Percentiles rank a stretch among this genome's conserved stretches.
Conservation (phyloP, 768 basidiomycete genomes). For the Boletus sp. region DNA sequence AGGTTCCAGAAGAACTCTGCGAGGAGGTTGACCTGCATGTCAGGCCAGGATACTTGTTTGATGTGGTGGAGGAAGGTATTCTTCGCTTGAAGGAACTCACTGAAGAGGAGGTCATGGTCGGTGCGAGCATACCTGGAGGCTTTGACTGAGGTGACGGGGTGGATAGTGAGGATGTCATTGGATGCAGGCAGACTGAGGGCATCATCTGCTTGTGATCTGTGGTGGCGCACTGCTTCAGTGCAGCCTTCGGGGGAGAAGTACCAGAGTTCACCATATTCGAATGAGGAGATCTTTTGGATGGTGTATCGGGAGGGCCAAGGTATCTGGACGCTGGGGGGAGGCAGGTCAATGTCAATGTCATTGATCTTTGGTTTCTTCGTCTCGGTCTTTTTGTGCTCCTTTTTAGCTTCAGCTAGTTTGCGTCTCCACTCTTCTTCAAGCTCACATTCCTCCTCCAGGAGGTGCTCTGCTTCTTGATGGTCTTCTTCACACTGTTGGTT, state of each 20-base stretch:
- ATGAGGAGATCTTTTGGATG: constrained; percentile 1
- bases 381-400: not conserved
- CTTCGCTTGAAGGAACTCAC: constrained; percentile 18
- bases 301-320: not conserved
- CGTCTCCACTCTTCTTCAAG: not conserved
- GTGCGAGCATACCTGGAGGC: too few species aligned
- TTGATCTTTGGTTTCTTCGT: not conserved
- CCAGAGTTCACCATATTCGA: constrained; percentile 3
- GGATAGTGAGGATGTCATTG: too few species aligned
- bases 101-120: constrained; percentile 22
- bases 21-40: too few species aligned
- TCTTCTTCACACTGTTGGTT: too few species aligned
- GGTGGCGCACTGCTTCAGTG: not conserved
- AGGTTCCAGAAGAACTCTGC: too few species aligned
- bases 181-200: constrained; percentile 4
- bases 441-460: too few species aligned
- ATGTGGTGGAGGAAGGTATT: constrained; percentile 2
- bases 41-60: not conserved
- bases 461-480: too few species aligned
- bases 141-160: constrained; percentile 3
- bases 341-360: not conserved
- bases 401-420: too few species aligned
- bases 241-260: not conserved
- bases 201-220: not conserved
- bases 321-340: not conserved